Percentiles rank a stretch among this genome's conserved stretches.
phyloP scores from a whole-genome alignment of 306 rosid genomes.

The Potentilla sterilis region DNA sequence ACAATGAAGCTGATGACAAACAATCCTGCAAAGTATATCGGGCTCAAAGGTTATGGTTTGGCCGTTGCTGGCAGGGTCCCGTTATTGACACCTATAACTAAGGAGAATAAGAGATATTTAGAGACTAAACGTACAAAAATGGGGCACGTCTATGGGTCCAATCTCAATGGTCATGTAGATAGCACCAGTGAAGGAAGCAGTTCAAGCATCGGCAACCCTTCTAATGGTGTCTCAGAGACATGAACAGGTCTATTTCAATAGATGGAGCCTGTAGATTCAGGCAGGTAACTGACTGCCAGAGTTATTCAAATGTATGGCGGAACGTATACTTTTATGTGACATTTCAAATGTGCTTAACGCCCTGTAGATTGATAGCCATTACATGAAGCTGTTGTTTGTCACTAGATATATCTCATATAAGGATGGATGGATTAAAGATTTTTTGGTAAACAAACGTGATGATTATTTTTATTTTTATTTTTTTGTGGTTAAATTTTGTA shows the following conservation, averaged over 20 bases:
- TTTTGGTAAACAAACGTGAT: not conserved
- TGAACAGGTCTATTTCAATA: not conserved
- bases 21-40: conserved; percentile 35
- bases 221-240: not conserved
- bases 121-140: conserved; percentile 29
- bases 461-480: not conserved
- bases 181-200: conserved; percentile 12
- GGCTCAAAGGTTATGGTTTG: conserved; percentile 48
- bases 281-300: not conserved
- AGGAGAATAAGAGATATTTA: conserved; percentile 28
- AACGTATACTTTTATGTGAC: not conserved
- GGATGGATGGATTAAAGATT: not conserved
- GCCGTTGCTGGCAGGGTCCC: conserved; percentile 40
- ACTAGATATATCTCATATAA: not conserved
- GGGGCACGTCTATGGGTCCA: conserved; percentile 25
- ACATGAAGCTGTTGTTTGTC: not conserved
- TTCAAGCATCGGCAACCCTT: not conserved
- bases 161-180: conserved; percentile 11
- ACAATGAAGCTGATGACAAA: conserved; percentile 49
- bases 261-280: not conserved
- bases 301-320: not conserved
- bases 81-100: conserved; percentile 27
- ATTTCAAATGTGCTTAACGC: not conserved
- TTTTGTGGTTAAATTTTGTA: not conserved
- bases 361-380: not conserved